Conservation (phyloP, 352 stramenopile species). For the Pythium monospermum region DNA sequence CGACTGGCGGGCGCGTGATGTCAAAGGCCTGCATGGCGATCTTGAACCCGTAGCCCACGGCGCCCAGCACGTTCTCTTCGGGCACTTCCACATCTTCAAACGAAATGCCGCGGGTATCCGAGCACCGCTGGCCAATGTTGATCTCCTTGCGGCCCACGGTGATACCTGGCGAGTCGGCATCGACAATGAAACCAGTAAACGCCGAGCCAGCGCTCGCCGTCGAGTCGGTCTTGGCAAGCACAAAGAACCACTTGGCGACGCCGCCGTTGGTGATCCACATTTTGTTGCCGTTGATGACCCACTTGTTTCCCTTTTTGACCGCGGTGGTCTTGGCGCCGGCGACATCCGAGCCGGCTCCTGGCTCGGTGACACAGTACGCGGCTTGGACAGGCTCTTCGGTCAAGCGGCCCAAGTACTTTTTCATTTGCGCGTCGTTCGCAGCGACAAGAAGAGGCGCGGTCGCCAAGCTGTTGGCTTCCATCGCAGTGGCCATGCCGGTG, state of each 20-base stretch:
- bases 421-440: constrained; percentile 73
- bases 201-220: constrained; percentile 60
- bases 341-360: constrained; percentile 85
- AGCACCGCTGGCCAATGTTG: constrained; percentile 89
- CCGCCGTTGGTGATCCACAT: constrained; percentile 94
- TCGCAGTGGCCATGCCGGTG: constrained; percentile 89
- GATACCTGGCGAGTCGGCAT: constrained; percentile 83
- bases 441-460: constrained; percentile 81
- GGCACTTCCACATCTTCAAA: constrained; percentile 90
- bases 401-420: constrained; percentile 84
- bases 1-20: constrained; percentile 85
- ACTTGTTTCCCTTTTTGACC: constrained; percentile 92
- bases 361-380: constrained; percentile 90
- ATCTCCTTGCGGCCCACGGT: constrained; percentile 87
- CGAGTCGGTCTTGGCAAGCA: constrained; percentile 88
- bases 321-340: constrained; percentile 87
- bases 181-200: constrained; percentile 90
- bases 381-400: constrained; percentile 79
- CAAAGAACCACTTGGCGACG: constrained; percentile 89
- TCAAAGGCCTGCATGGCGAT: constrained; percentile 92
- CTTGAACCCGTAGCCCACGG: constrained; percentile 89
- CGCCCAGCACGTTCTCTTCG: constrained; percentile 81
- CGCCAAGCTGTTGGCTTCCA: constrained; percentile 85
- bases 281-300: constrained; percentile 91
- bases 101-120: constrained; percentile 86